Conservation (phyloP, 2,329 filamentous ascomycete genomes). For the Claviceps purpurea region DNA sequence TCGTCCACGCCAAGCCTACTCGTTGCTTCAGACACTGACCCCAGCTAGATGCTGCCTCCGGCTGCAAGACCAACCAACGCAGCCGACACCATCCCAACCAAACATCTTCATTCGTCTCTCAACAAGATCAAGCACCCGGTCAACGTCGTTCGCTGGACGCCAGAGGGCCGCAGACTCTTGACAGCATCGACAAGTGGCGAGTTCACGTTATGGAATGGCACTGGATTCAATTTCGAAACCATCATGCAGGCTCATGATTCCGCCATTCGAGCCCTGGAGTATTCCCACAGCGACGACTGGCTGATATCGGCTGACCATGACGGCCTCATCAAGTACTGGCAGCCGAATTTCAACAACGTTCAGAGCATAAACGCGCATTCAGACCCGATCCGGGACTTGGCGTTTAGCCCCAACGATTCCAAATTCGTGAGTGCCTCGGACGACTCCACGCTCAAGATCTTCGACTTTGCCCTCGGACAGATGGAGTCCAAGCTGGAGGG, state of each 20-base stretch:
- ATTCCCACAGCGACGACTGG: conserved; percentile 96
- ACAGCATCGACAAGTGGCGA: conserved; percentile 94
- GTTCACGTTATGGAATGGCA: conserved; percentile 97
- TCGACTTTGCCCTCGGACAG: conserved; percentile 79
- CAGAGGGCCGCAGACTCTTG: conserved; percentile 79
- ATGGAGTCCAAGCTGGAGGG: conserved; percentile 77
- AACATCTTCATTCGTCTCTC: conserved; percentile 91
- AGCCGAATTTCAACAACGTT: conserved; percentile 98
- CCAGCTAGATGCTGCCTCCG: conserved; percentile 67
- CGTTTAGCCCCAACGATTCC: conserved; percentile 84
- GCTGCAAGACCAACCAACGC: conserved; percentile 59
- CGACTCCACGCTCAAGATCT: conserved; percentile 86
- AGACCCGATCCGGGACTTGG: conserved; percentile 79
- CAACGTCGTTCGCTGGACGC: conserved; percentile 95
- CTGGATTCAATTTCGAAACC: conserved; percentile 97
- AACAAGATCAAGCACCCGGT: conserved; percentile 98
- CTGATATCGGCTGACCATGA: conserved; percentile 90
- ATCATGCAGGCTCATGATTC: conserved; percentile 97
- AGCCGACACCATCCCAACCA: conserved; percentile 81
- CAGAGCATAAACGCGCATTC: conserved; percentile 85
- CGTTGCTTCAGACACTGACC: conserved; percentile 8
- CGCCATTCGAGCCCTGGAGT: conserved; percentile 68
- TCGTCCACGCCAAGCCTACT: neutral
- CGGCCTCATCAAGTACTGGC: conserved; percentile 95
- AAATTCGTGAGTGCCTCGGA: conserved; percentile 96